phyloP scores from a whole-genome alignment of 768 basidiomycete species.

The Rhodotorula sphaerocarpa region DNA sequence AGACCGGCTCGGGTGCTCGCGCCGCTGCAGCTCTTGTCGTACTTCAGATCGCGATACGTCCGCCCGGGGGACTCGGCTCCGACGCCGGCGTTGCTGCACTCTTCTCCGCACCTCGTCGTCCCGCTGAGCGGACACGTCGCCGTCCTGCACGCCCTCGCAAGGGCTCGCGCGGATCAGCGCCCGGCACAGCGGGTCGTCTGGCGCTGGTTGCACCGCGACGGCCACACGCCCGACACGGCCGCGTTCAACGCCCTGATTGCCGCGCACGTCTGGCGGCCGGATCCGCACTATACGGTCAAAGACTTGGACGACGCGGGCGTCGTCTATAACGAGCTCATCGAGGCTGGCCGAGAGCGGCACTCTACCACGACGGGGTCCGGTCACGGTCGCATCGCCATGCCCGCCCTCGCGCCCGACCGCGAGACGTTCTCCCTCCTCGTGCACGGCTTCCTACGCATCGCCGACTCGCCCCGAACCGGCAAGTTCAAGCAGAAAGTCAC shows the following conservation, averaged over 20 bases:
- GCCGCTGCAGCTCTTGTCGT: slow-evolving; percentile 1
- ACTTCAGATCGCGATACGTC: slow-evolving; percentile 22
- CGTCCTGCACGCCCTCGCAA: slow-evolving; percentile 10
- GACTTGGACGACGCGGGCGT: slow-evolving; percentile 22
- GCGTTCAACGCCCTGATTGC: slow-evolving; percentile 16
- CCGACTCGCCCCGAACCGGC: not conserved
- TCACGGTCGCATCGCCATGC: not conserved
- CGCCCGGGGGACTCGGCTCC: not conserved
- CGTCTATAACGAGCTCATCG: slow-evolving; percentile 15
- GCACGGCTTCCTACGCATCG: slow-evolving; percentile 22
- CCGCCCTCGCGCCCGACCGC: slow-evolving; percentile 3
- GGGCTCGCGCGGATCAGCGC: slow-evolving; percentile 3
- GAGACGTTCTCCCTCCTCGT: slow-evolving; percentile 25
- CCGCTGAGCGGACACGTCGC: slow-evolving; percentile 11
- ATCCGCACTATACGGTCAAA: not conserved
- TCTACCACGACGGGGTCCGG: too few relatives aligned
- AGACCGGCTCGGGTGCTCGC: not conserved
- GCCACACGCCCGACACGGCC: slow-evolving; percentile 1
- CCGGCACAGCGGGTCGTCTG: not conserved
- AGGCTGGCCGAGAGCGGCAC: too few relatives aligned
- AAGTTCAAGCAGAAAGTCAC: not conserved
- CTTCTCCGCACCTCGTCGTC: slow-evolving; percentile 6
- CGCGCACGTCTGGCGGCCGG: slow-evolving; percentile 1
- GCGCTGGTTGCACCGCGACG: slow-evolving; percentile 1
- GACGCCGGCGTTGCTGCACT: not conserved